phyloP scores from a whole-genome alignment of 345 rosid genomes.

The Luvunga scandens region DNA sequence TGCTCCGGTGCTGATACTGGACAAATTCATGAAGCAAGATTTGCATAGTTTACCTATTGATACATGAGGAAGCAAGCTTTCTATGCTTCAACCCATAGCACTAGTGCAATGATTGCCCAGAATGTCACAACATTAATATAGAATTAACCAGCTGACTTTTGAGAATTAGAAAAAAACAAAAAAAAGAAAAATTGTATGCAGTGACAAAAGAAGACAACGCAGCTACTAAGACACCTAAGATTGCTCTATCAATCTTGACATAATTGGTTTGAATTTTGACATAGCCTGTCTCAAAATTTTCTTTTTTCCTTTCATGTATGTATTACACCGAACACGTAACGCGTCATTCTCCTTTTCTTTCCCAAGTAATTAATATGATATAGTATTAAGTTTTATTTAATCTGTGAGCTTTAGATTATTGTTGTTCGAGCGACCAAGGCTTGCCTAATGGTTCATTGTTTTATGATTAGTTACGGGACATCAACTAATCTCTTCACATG shows the following conservation, averaged over 20 bases:
- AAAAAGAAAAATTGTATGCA: not conserved
- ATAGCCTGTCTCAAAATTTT: not conserved
- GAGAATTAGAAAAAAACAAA: not conserved
- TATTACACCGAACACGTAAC: conserved; percentile 30
- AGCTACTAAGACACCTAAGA: conserved; percentile 31
- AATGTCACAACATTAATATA: not conserved
- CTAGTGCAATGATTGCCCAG: not conserved
- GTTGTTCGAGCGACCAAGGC: not conserved
- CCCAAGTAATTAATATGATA: not conserved
- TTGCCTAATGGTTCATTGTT: conserved; percentile 23
- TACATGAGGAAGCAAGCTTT: not conserved
- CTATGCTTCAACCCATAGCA: not conserved
- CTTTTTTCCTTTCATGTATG: conserved; percentile 7
- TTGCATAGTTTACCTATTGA: not conserved
- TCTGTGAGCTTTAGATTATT: not conserved
- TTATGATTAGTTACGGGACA: conserved; percentile 19
- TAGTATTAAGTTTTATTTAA: not conserved
- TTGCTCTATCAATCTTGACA: conserved; percentile 7
- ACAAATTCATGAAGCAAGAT: not conserved
- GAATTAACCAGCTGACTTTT: conserved; percentile 7
- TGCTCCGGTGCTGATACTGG: not conserved
- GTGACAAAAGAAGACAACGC: conserved; percentile 17
- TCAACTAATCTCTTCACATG: conserved; percentile 37
- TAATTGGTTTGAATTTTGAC: conserved; percentile 22
- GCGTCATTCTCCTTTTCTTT: conserved; percentile 17